Conservation (phyloP, 345 rosid genomes). For the Corchorus capsularis region DNA sequence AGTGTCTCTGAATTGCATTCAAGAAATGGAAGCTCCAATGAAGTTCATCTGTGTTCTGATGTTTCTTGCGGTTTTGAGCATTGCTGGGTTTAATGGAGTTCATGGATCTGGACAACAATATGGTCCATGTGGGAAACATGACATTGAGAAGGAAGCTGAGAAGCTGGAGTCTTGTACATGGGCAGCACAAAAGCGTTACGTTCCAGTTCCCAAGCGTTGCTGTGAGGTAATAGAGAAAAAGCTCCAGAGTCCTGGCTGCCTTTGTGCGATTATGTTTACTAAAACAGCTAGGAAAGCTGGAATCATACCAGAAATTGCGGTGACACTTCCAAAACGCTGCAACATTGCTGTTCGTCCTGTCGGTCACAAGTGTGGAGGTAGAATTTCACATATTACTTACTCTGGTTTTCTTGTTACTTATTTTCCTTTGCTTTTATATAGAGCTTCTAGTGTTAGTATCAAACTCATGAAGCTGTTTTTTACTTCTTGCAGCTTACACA, state of each 20-base stretch:
- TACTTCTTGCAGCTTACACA: conserved; percentile 13
- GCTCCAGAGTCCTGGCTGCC: conserved; percentile 74
- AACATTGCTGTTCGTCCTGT: conserved; percentile 67
- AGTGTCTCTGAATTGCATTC: conserved; percentile 29
- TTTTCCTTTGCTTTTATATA: neutral
- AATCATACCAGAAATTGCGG: conserved; percentile 62
- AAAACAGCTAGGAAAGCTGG: conserved; percentile 67
- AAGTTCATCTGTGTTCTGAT: conserved; percentile 41
- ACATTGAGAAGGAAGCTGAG: conserved; percentile 71
- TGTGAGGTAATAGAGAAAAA: conserved; percentile 63
- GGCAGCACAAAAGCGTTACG: conserved; percentile 54
- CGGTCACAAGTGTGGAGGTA: conserved; percentile 90
- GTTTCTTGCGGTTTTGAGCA: conserved; percentile 44
- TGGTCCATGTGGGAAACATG: conserved; percentile 44
- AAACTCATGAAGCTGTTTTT: neutral
- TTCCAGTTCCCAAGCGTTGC: conserved; percentile 63
- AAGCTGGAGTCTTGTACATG: conserved; percentile 79
- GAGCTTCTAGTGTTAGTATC: neutral
- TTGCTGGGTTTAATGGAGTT: conserved; percentile 37
- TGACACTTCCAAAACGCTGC: conserved; percentile 93
- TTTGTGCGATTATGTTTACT: conserved; percentile 80
- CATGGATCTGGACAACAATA: conserved; percentile 74
- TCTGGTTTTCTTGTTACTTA: neutral
- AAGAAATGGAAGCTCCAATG: conserved; percentile 34
- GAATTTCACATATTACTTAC: neutral